Percentiles rank a stretch among this genome's conserved stretches.
Evolutionary conservation across 306 rosid genomes (phyloP).

Genomic region (Geum urbanum): DNA sequence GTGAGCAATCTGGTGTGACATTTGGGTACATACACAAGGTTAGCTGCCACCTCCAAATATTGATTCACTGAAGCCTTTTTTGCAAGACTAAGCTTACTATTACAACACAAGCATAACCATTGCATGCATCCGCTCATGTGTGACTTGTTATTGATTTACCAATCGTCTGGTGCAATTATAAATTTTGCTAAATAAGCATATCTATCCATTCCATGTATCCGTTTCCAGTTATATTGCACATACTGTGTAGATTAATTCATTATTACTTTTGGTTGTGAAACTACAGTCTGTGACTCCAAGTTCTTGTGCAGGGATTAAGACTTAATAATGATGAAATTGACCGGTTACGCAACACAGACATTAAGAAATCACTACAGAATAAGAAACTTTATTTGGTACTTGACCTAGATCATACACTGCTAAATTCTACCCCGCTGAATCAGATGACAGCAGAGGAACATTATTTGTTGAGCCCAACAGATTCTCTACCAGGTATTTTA

Average conservation of each 20-base stretch:
- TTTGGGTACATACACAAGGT: conserved; percentile 83
- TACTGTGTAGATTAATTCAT: neutral
- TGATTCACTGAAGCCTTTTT: neutral
- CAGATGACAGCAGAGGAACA: conserved; percentile 57
- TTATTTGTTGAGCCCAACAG: conserved; percentile 51
- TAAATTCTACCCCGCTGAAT: conserved; percentile 60
- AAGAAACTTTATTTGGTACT: conserved; percentile 77
- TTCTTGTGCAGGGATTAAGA: conserved; percentile 59
- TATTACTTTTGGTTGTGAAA: neutral
- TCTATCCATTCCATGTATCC: neutral
- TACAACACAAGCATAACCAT: neutral
- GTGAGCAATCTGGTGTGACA: conserved; percentile 65
- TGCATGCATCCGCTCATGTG: neutral
- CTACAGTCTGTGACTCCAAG: neutral
- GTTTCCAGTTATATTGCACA: neutral
- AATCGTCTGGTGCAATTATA: neutral
- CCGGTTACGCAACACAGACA: conserved; percentile 58
- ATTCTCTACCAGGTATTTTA: conserved; percentile 54
- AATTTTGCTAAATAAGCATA: neutral
- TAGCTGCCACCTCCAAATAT: neutral
- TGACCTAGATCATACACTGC: conserved; percentile 85
- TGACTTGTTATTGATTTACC: neutral
- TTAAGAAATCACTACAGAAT: conserved; percentile 48
- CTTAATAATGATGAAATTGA: conserved; percentile 69
- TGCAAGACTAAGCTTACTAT: neutral